Evolutionary conservation across 352 stramenopile species (phyloP).

Genomic region (Globisporangium radiosum): DNA sequence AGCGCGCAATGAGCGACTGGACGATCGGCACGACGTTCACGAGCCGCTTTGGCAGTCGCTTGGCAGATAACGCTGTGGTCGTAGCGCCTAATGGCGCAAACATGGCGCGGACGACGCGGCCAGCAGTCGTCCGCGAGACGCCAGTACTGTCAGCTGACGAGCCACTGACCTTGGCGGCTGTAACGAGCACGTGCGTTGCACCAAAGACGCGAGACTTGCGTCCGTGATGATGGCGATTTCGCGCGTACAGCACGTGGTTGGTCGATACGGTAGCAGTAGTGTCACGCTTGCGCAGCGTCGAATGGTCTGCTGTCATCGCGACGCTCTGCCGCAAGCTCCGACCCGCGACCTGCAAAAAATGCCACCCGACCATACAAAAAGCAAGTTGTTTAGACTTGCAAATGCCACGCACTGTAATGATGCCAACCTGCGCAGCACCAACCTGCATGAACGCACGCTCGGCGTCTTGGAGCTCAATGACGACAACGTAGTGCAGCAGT

Average conservation of each 20-base stretch:
- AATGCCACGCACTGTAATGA: too few species aligned
- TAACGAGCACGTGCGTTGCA: conserved; percentile 26
- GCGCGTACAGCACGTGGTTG: conserved; percentile 58
- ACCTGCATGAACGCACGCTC: conserved; percentile 49
- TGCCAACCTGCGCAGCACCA: too few species aligned
- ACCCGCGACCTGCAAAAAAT: conserved; percentile 9
- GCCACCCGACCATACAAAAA: too few species aligned
- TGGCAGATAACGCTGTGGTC: conserved; percentile 6
- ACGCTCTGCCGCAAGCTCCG: conserved; percentile 37
- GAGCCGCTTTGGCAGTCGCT: conserved; percentile 48
- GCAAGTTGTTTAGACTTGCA: too few species aligned
- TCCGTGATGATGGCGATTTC: conserved; percentile 15
- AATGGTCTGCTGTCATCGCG: not conserved
- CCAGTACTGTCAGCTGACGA: not conserved
- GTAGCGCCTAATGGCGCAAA: conserved; percentile 16
- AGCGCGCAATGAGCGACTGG: conserved; percentile 35
- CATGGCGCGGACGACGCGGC: conserved; percentile 38
- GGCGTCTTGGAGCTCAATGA: conserved; percentile 27
- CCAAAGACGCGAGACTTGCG: conserved; percentile 28
- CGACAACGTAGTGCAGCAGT: conserved; percentile 54
- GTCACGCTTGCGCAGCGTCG: not conserved
- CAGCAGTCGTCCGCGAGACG: conserved; percentile 29
- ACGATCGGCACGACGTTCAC: conserved; percentile 56
- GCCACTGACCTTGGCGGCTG: conserved; percentile 26
- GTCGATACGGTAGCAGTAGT: conserved; percentile 24